phyloP scores from a whole-genome alignment of 2,329 filamentous ascomycete species.

The Alternaria arbusti region DNA sequence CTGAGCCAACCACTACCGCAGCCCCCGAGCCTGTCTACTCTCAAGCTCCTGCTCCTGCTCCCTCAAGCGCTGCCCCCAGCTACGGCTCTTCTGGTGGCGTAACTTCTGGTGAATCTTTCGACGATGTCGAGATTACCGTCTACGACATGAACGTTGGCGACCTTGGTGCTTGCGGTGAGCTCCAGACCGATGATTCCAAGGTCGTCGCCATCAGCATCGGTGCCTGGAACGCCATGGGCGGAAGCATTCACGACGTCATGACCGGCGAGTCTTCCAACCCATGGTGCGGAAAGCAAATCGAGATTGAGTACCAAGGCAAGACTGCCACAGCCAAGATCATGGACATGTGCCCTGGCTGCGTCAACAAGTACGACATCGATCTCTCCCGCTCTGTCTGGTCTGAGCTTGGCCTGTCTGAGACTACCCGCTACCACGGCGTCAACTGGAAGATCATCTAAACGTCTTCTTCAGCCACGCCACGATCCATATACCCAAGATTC shows the following conservation, averaged over 20 bases:
- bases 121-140: constrained; percentile 41
- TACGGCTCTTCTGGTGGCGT: constrained; percentile 1
- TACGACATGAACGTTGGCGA: constrained; percentile 38
- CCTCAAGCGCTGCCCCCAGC: constrained; percentile 4
- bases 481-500: constrained; percentile 40
- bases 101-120: constrained; percentile 15
- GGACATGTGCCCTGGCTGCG: constrained; percentile 46
- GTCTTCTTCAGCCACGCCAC: constrained; percentile 20
- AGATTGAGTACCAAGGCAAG: constrained; percentile 40
- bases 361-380: constrained; percentile 33
- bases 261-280: constrained; percentile 43
- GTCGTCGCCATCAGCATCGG: constrained; percentile 38
- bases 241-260: constrained; percentile 37
- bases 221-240: constrained; percentile 29
- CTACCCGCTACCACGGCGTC: constrained; percentile 32
- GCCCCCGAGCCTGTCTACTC: constrained; percentile 4
- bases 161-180: constrained; percentile 39
- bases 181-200: constrained; percentile 28
- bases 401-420: constrained; percentile 28
- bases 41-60: constrained; percentile 13
- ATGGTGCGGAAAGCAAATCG: constrained; percentile 44
- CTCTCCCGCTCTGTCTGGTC: constrained; percentile 41
- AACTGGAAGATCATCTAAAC: constrained; percentile 34
- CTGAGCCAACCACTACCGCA: constrained; percentile 10
- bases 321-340: constrained; percentile 35